Evolutionary conservation across 176 grass and related monocot species (phyloP).

Genomic region (Melocanna baccifera): DNA sequence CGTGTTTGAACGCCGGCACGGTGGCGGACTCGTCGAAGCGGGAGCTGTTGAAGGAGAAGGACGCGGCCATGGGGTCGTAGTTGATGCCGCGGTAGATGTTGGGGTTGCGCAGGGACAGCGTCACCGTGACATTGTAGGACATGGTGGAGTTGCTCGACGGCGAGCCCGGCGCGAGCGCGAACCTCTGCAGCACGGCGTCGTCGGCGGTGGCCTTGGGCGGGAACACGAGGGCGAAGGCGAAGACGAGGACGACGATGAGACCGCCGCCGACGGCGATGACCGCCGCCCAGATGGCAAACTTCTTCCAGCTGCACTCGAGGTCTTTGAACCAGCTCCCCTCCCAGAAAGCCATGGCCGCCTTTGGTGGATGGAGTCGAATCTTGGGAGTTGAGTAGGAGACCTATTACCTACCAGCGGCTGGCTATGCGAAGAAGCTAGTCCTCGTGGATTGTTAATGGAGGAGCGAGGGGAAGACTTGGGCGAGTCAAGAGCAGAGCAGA

Average conservation of each 20-base stretch:
- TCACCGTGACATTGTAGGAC: slow-evolving; percentile 38
- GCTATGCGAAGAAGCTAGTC: background rate
- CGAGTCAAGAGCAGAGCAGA: background rate
- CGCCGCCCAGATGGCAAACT: background rate
- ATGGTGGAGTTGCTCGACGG: background rate
- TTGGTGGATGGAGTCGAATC: background rate
- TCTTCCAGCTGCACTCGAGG: background rate
- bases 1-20: background rate
- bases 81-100: slow-evolving; percentile 40
- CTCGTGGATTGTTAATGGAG: background rate
- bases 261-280: background rate
- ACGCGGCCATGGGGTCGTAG: background rate
- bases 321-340: background rate
- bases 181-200: slow-evolving; percentile 37
- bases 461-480: background rate
- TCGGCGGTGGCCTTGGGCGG: slow-evolving; percentile 41
- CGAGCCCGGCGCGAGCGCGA: slow-evolving; percentile 1
- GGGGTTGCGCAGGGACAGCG: slow-evolving; percentile 41
- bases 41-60: slow-evolving; percentile 42
- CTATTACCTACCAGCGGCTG: background rate
- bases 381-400: background rate
- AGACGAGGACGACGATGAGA: slow-evolving; percentile 26
- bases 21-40: slow-evolving; percentile 44
- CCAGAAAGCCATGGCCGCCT: slow-evolving; percentile 13
- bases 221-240: slow-evolving; percentile 44